Conservation (phyloP, 495 filamentous ascomycete species). For the Sphaerosporella brunnea region DNA sequence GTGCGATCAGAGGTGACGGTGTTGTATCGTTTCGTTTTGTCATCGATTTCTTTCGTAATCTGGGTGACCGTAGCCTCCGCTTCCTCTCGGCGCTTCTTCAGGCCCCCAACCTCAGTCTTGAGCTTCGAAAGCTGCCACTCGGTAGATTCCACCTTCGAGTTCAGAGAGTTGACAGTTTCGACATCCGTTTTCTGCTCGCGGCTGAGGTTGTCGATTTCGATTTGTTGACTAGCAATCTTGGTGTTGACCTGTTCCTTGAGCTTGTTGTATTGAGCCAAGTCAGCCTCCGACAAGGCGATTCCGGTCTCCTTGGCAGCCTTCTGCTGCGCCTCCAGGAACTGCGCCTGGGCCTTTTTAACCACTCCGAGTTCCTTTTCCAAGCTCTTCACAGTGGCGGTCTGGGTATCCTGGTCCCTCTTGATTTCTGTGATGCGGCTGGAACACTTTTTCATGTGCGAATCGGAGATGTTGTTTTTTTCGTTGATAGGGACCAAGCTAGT, state of each 20-base stretch:
- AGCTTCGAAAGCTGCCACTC: slow-evolving; percentile 56
- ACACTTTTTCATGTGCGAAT: slow-evolving; percentile 46
- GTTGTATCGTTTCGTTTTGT: slow-evolving; percentile 82
- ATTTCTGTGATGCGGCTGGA: slow-evolving; percentile 50
- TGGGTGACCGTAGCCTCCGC: slow-evolving; percentile 44
- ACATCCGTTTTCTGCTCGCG: slow-evolving; percentile 80
- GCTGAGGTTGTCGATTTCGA: slow-evolving; percentile 62
- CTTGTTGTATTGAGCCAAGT: slow-evolving; percentile 76
- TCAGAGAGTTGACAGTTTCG: slow-evolving; percentile 68
- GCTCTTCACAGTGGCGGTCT: slow-evolving; percentile 46
- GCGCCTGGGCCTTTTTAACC: slow-evolving; percentile 78
- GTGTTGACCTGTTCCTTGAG: slow-evolving; percentile 74
- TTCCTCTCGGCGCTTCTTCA: slow-evolving; percentile 47
- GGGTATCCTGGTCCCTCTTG: slow-evolving; percentile 53
- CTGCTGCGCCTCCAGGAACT: slow-evolving; percentile 75
- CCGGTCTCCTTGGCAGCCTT: slow-evolving; percentile 70
- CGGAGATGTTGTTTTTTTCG: slow-evolving; percentile 78
- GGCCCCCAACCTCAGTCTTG: slow-evolving; percentile 48
- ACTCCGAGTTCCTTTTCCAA: slow-evolving; percentile 58
- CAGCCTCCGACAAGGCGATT: slow-evolving; percentile 63
- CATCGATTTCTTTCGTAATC: slow-evolving; percentile 56
- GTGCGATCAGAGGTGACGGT: slow-evolving; percentile 68
- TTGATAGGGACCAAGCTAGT: slow-evolving; percentile 75
- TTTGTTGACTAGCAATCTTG: slow-evolving; percentile 62
- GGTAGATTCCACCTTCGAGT: slow-evolving; percentile 62